phyloP scores from a whole-genome alignment of 805 yeast species.

The Ogataea ramenticola region DNA sequence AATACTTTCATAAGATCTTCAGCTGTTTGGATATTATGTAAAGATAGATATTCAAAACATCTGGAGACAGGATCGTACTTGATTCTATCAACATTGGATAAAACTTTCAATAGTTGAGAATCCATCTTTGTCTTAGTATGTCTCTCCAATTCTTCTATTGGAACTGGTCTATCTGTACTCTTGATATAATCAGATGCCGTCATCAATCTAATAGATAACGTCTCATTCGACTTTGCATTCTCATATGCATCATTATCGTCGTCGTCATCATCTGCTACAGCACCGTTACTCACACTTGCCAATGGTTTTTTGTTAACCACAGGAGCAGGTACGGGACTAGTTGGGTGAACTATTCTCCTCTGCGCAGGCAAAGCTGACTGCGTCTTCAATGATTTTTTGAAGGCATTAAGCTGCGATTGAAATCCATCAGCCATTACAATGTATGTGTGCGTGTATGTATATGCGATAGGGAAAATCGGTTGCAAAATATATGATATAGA shows the following conservation, averaged over 20 bases:
- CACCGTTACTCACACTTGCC: not conserved
- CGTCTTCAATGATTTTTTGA: constrained; percentile 48
- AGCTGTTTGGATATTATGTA: constrained; percentile 78
- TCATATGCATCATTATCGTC: constrained; percentile 5
- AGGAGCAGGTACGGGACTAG: no score
- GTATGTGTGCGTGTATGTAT: not conserved
- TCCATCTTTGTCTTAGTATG: constrained; percentile 59
- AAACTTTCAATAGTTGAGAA: constrained; percentile 57
- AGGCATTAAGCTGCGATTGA: constrained; percentile 50
- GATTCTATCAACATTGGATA: constrained; percentile 73
- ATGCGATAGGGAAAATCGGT: not conserved
- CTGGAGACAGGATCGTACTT: constrained; percentile 52
- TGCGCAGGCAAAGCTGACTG: constrained; percentile 42
- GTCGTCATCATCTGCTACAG: constrained; percentile 13
- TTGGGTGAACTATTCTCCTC: constrained; percentile 19
- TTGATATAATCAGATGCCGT: constrained; percentile 90
- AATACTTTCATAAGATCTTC: constrained; percentile 70
- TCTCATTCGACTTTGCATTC: constrained; percentile 30
- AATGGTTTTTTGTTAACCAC: no score
- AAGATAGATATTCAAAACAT: constrained; percentile 80
- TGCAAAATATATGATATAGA: no score
- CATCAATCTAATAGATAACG: constrained; percentile 78
- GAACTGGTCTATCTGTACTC: constrained; percentile 59
- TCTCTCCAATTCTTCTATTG: constrained; percentile 55
- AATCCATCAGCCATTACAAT: constrained; percentile 22